Percentiles rank a stretch among this genome's conserved stretches.
Evolutionary conservation across 169 alveolate species (phyloP).

Genomic region (Plasmodium inui): DNA sequence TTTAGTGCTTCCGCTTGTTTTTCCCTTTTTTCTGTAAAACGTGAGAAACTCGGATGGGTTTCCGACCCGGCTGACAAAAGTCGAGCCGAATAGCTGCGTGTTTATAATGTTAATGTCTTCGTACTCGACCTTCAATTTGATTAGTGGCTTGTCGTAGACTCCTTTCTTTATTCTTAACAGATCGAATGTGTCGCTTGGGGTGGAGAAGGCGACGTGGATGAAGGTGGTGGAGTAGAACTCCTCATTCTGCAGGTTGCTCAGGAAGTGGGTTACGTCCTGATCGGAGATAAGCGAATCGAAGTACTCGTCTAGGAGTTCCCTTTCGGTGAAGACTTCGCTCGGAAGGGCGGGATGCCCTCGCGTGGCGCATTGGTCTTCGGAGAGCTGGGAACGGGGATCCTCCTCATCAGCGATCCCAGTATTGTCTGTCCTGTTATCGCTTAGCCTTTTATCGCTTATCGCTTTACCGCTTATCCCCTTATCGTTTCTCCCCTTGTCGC

Average conservation of each 20-base stretch:
- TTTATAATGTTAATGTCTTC: slow-evolving; percentile 80
- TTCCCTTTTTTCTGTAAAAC: slow-evolving; percentile 74
- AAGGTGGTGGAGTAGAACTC: slow-evolving; percentile 51
- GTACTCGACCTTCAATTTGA: slow-evolving; percentile 76
- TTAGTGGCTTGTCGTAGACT: slow-evolving; percentile 57
- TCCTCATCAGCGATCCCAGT: too few relatives aligned
- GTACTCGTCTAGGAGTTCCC: slow-evolving; percentile 12
- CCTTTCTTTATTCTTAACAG: slow-evolving; percentile 43
- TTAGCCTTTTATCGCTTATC: too few relatives aligned
- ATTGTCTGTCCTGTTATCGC: too few relatives aligned
- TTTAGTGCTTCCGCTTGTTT: background rate
- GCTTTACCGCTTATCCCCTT: too few relatives aligned
- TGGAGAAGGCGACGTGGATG: slow-evolving; percentile 32
- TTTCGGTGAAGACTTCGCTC: background rate
- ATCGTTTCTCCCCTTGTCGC: too few relatives aligned
- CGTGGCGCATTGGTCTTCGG: background rate
- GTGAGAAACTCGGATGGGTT: slow-evolving; percentile 86
- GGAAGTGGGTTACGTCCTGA: slow-evolving; percentile 19
- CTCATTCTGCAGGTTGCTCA: slow-evolving; percentile 11
- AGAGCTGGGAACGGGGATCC: background rate
- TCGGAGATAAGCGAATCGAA: background rate
- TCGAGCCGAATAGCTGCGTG: slow-evolving; percentile 84
- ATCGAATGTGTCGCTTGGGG: slow-evolving; percentile 28
- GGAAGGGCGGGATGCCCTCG: background rate
- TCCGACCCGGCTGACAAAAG: slow-evolving; percentile 79